phyloP scores from a whole-genome alignment of 176 grass and related monocot genomes.

The Avena atlantica region DNA sequence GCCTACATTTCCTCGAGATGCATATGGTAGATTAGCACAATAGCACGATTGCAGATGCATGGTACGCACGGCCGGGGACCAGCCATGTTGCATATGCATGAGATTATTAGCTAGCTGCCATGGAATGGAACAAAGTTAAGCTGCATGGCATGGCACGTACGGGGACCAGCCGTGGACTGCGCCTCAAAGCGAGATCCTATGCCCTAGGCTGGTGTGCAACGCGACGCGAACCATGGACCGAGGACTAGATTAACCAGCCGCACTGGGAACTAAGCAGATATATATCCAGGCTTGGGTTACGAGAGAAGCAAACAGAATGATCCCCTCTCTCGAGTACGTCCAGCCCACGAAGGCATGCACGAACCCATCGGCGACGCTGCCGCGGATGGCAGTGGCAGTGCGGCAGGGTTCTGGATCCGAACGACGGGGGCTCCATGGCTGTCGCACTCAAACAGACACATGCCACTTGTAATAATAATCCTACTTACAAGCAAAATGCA shows the following conservation, averaged over 20 bases:
- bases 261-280: constrained; percentile 23
- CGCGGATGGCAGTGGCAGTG: background rate
- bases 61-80: background rate
- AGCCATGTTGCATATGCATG: background rate
- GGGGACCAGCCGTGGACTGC: constrained; percentile 22
- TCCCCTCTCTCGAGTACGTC: background rate
- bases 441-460: constrained; percentile 38
- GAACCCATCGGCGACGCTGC: background rate
- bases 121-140: background rate
- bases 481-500: constrained; percentile 5
- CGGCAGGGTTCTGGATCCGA: constrained; percentile 43
- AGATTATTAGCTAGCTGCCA: background rate
- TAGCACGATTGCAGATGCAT: background rate
- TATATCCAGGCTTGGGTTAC: constrained; percentile 8
- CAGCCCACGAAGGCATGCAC: too few relatives aligned
- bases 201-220: background rate
- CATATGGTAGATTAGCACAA: too few relatives aligned
- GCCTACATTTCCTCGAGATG: background rate
- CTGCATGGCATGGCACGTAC: background rate
- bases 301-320: constrained; percentile 37
- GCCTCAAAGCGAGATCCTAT: constrained; percentile 52
- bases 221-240: background rate
- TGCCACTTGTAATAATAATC: background rate
- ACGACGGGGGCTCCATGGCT: constrained; percentile 34
- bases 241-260: background rate